phyloP scores from a whole-genome alignment of 2,329 filamentous ascomycete species.

The Tothia fuscella region DNA sequence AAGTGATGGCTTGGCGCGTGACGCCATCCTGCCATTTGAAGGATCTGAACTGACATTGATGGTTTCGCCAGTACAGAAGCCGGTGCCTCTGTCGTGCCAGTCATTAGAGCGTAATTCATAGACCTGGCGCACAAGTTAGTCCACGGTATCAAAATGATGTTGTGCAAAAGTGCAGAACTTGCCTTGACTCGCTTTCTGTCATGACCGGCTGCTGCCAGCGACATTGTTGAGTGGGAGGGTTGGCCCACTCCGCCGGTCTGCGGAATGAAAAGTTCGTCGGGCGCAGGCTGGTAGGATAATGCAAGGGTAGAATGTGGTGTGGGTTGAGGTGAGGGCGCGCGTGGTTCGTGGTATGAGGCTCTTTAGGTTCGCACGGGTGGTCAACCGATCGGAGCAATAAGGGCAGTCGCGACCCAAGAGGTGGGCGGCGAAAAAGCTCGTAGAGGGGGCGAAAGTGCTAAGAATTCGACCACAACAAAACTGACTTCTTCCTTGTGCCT shows the following conservation, averaged over 20 bases:
- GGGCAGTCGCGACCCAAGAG: no score
- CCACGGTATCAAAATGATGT: no score
- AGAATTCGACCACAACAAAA: no score
- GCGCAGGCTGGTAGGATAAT: background rate
- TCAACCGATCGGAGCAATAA: no score
- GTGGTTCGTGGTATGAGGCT: constrained; percentile 13
- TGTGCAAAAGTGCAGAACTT: no score
- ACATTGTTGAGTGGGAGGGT: background rate
- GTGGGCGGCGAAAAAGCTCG: no score
- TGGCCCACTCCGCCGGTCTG: background rate
- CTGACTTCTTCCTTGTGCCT: no score
- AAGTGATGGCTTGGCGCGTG: constrained; percentile 8
- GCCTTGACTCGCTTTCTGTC: constrained; percentile 7
- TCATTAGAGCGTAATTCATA: constrained; percentile 8
- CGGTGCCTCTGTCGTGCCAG: constrained; percentile 90
- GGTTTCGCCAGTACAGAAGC: constrained; percentile 76
- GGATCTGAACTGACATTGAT: constrained; percentile 48
- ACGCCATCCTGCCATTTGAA: constrained; percentile 3
- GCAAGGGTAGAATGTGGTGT: background rate
- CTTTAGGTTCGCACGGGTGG: no score
- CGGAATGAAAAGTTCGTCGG: background rate
- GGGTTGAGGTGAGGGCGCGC: constrained; percentile 10
- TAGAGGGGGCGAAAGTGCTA: no score
- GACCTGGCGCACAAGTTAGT: no score
- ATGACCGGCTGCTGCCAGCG: no score